Conservation (phyloP, 345 rosid genomes). For the Euphorbia tirucalli region DNA sequence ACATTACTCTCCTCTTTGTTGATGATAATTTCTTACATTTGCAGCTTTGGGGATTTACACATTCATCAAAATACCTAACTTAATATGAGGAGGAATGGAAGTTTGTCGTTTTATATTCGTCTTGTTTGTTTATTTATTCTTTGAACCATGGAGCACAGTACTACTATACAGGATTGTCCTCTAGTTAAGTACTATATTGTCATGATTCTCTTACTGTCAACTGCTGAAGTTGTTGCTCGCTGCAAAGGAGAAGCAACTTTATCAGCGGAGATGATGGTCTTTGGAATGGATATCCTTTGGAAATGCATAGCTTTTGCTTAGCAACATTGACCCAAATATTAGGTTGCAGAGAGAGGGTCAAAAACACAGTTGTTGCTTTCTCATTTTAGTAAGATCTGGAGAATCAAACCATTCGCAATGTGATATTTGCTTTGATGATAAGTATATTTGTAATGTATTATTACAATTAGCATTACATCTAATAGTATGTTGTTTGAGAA, state of each 20-base stretch:
- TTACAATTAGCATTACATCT: too few species aligned
- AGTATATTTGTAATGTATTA: too few species aligned
- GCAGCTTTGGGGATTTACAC: conserved; percentile 92
- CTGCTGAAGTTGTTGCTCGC: not conserved
- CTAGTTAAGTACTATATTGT: not conserved
- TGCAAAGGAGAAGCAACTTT: not conserved
- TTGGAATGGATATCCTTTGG: too few species aligned
- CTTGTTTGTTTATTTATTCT: conserved; percentile 22
- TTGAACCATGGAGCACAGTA: not conserved
- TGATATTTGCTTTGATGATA: too few species aligned
- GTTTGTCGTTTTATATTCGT: not conserved
- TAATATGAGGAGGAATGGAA: conserved; percentile 17
- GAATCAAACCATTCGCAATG: too few species aligned
- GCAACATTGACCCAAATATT: too few species aligned
- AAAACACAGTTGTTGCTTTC: too few species aligned
- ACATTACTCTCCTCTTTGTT: not conserved
- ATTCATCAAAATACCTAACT: conserved; percentile 47
- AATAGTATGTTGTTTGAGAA: too few species aligned
- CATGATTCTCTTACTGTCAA: not conserved
- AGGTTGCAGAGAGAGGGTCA: too few species aligned
- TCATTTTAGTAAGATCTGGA: too few species aligned
- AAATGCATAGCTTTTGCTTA: too few species aligned
- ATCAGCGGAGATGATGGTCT: not conserved
- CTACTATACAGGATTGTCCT: not conserved
- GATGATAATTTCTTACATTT: conserved; percentile 1